A percentile compares a stretch with the other conserved stretches of the same genome.
Evolutionary conservation across 495 filamentous ascomycete genomes (phyloP).

Genomic region (Penicillium malachiteum): DNA sequence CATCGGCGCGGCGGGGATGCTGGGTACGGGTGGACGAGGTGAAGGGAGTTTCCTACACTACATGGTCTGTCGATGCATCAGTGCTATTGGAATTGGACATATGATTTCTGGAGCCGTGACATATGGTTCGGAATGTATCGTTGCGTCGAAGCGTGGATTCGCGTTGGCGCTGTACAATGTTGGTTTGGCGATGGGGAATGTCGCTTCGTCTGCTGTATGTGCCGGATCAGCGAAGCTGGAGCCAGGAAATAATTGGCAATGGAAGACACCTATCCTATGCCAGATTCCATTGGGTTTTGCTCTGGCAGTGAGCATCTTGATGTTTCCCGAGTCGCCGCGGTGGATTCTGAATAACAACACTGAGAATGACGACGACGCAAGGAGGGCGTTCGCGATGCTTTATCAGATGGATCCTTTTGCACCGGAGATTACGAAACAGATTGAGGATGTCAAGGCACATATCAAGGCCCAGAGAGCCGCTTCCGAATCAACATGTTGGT

Average conservation of each 20-base stretch:
- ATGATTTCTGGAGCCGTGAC: conserved; percentile 17
- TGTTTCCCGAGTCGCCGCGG: conserved; percentile 33
- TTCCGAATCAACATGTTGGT: conserved; percentile 7
- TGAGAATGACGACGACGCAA: conserved; percentile 21
- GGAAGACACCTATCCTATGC: conserved; percentile 32
- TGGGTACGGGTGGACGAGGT: conserved; percentile 20
- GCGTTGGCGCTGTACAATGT: conserved; percentile 28
- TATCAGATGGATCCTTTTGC: conserved; percentile 23
- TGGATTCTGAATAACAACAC: conserved; percentile 23
- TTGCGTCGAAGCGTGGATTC: conserved; percentile 27
- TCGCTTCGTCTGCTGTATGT: conserved; percentile 26
- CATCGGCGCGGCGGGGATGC: conserved; percentile 8
- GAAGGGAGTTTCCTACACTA: conserved; percentile 25
- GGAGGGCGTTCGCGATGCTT: conserved; percentile 21
- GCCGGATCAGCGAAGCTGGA: conserved; percentile 23
- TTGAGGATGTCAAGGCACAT: conserved; percentile 24
- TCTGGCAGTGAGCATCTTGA: conserved; percentile 27
- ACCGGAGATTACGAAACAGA: conserved; percentile 18
- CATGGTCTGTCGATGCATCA: conserved; percentile 33
- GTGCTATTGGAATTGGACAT: conserved; percentile 28
- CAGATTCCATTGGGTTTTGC: conserved; percentile 29
- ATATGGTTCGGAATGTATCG: conserved; percentile 32
- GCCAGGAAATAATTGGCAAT: conserved; percentile 26
- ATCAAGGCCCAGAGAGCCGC: conserved; percentile 20
- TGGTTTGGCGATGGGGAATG: conserved; percentile 27